phyloP scores from a whole-genome alignment of 116 monocot genomes.

The Iris pallida region DNA sequence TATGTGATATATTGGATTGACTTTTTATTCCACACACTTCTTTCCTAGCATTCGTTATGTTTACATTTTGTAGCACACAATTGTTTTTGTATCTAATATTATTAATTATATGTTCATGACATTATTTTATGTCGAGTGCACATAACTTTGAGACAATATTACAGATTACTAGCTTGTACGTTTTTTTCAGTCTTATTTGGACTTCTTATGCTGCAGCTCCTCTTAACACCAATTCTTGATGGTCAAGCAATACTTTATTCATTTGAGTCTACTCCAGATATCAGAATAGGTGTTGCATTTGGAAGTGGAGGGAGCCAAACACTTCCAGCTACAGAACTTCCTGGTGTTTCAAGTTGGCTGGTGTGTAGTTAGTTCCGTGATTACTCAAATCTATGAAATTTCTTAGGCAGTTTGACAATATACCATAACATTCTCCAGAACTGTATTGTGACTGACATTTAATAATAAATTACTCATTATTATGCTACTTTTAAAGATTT shows the following conservation, averaged over 20 bases:
- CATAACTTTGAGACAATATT: too few species aligned
- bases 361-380: constrained; percentile 27
- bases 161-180: too few species aligned
- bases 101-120: too few species aligned
- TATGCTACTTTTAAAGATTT: not conserved
- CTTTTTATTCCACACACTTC: too few species aligned
- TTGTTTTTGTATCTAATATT: too few species aligned
- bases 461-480: not conserved
- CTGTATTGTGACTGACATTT: not conserved
- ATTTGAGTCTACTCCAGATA: constrained; percentile 87
- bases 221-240: constrained; percentile 77
- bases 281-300: constrained; percentile 81
- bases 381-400: not conserved
- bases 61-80: too few species aligned
- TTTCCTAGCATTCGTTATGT: too few species aligned
- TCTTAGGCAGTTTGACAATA: not conserved
- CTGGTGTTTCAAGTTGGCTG: constrained; percentile 90
- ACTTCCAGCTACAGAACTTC: constrained; percentile 86
- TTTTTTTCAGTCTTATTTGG: not conserved
- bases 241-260: constrained; percentile 94
- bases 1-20: too few species aligned
- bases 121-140: too few species aligned
- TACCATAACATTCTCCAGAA: not conserved
- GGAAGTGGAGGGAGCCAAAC: constrained; percentile 78
- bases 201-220: constrained; percentile 47